Conservation (phyloP, 495 filamentous ascomycete species). For the Glutinoglossum americanum region DNA sequence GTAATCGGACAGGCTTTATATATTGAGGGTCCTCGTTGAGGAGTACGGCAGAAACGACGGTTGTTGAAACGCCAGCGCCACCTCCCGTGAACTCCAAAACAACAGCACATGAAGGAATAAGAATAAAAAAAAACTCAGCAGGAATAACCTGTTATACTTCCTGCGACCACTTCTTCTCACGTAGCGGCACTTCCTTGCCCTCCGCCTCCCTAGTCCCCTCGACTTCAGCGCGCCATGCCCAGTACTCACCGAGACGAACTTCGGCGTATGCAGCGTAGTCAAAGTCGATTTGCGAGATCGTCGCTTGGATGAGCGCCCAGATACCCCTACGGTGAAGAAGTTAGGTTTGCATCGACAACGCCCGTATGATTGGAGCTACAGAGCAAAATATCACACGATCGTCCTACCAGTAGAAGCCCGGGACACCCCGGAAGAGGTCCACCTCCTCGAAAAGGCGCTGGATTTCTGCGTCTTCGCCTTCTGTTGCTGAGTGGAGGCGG, state of each 20-base stretch:
- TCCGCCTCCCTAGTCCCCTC: constrained; percentile 34
- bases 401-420: constrained; percentile 57
- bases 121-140: constrained; percentile 37
- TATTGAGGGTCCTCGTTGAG: background rate
- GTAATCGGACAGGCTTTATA: too few relatives aligned
- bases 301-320: constrained; percentile 91
- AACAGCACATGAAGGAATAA: constrained; percentile 21
- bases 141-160: constrained; percentile 41
- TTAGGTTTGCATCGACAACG: background rate
- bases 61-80: constrained; percentile 19
- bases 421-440: constrained; percentile 70
- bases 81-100: constrained; percentile 37
- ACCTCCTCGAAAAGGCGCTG: constrained; percentile 53
- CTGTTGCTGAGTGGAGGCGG: constrained; percentile 5
- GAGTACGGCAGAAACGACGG: background rate
- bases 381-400: background rate
- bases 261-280: constrained; percentile 90
- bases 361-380: too few relatives aligned
- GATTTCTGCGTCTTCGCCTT: constrained; percentile 37
- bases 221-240: constrained; percentile 66
- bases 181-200: constrained; percentile 40
- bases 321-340: constrained; percentile 49
- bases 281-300: constrained; percentile 90
- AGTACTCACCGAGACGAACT: constrained; percentile 74
- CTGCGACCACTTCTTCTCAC: constrained; percentile 72